Evolutionary conservation across 139 green algal genomes (phyloP).

Genomic region (Coelastrella sp.): DNA sequence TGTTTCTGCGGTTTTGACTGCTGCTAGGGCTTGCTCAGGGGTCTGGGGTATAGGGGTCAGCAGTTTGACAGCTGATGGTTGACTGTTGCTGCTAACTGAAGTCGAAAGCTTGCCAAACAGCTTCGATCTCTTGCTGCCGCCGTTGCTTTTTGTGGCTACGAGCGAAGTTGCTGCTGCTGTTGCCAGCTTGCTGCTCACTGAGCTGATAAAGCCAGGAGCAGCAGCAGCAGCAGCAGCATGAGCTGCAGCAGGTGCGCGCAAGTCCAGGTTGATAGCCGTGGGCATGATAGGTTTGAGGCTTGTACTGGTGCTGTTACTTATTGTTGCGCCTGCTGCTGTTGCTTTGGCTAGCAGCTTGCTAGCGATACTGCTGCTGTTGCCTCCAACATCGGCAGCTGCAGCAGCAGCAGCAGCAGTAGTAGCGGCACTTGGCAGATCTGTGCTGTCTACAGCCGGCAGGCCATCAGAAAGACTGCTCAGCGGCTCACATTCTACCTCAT

Average conservation of each 20-base stretch:
- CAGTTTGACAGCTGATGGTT: background rate
- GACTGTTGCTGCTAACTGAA: slow-evolving; percentile 3
- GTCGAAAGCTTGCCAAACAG: background rate
- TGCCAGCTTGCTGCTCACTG: background rate
- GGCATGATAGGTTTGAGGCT: too few species aligned
- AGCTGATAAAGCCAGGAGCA: slow-evolving; percentile 5
- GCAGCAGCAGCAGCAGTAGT: too few species aligned
- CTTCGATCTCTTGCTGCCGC: background rate
- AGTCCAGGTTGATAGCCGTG: too few species aligned
- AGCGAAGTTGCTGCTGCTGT: background rate
- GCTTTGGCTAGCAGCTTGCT: background rate
- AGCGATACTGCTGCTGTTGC: background rate
- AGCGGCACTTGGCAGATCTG: too few species aligned
- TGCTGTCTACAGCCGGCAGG: too few species aligned
- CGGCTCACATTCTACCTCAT: too few species aligned
- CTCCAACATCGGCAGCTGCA: too few species aligned
- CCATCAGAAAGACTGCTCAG: too few species aligned
- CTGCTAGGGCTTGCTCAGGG: slow-evolving; percentile 11
- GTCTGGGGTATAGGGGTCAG: background rate
- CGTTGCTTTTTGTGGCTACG: background rate
- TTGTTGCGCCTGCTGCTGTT: background rate
- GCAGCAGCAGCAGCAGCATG: background rate
- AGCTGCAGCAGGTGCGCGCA: too few species aligned
- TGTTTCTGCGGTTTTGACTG: background rate
- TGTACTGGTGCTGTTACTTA: too few species aligned